These are phyloP conservation scores for Claviceps citrina DNA, from an alignment of 2,329 filamentous ascomycete species.

Conservation along the genomic window DNA sequence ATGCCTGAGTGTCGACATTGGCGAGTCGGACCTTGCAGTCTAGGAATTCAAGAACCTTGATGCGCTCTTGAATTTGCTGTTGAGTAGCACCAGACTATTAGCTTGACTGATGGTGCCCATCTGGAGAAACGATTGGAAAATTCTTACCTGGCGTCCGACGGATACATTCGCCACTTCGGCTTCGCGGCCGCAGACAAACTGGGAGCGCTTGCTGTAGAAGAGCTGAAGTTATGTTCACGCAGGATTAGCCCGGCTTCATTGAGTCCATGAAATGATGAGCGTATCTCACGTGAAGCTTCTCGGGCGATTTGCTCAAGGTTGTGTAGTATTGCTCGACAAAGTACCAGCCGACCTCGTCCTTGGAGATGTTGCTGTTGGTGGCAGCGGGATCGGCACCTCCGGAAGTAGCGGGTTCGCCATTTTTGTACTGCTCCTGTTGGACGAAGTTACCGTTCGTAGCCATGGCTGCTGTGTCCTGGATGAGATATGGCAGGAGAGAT, in stretches of 20 bases:
- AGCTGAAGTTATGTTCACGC: conserved; percentile 31
- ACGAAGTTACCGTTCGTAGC: conserved; percentile 41
- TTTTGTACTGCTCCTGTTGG: conserved; percentile 29
- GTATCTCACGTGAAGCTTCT: conserved; percentile 66
- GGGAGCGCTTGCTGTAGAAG: conserved; percentile 92
- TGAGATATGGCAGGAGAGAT: conserved; percentile 4
- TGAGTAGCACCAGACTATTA: conserved; percentile 5
- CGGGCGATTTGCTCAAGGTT: conserved; percentile 82
- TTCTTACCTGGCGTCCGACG: conserved; percentile 62
- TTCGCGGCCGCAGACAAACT: conserved; percentile 85
- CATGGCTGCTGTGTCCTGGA: conserved; percentile 24
- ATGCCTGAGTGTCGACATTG: conserved; percentile 93
- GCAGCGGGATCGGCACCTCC: conserved; percentile 20
- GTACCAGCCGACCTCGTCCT: conserved; percentile 97
- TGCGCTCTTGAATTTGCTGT: conserved; percentile 84
- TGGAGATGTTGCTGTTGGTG: conserved; percentile 40
- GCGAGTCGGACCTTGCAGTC: conserved; percentile 97
- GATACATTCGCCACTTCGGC: conserved; percentile 77
- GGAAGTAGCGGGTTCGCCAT: conserved; percentile 23
- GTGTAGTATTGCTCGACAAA: conserved; percentile 99
- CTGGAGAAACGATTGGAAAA: not conserved
- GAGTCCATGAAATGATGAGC: not conserved
- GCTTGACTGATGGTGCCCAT: not conserved
- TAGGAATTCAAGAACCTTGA: conserved; percentile 83
- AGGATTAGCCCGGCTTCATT: not conserved